Conservation (phyloP, 2,329 filamentous ascomycete species). For the Ophiognomonia clavigignenti-juglandacearum region DNA sequence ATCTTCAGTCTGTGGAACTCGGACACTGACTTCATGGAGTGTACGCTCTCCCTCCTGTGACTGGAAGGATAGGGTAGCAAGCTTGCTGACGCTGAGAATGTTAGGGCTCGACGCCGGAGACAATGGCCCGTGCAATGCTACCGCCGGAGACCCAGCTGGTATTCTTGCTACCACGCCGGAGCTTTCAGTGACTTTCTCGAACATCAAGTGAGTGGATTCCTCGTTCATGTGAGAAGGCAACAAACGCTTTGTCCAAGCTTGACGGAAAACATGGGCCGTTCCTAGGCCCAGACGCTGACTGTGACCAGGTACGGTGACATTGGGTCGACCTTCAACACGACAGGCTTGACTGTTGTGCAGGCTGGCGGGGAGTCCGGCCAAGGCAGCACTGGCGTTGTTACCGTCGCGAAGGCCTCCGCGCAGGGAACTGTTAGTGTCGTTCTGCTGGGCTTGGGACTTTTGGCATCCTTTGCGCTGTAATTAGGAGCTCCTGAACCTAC, state of each 20-base stretch:
- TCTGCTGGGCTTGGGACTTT: too few species aligned
- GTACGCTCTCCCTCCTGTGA: neutral
- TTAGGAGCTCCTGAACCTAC: too few species aligned
- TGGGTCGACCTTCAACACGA: neutral
- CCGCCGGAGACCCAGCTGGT: neutral
- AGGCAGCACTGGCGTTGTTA: too few species aligned
- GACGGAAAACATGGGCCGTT: too few species aligned
- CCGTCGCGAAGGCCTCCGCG: too few species aligned
- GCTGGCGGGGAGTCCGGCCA: too few species aligned
- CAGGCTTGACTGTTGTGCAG: too few species aligned
- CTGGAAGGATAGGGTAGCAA: neutral
- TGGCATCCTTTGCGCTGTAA: too few species aligned
- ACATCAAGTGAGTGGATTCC: neutral
- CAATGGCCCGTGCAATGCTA: neutral
- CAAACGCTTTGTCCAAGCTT: too few species aligned
- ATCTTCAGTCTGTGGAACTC: conserved; percentile 4
- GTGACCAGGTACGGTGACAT: neutral
- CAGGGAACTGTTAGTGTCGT: too few species aligned
- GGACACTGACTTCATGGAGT: neutral
- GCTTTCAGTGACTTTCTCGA: neutral
- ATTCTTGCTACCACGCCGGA: neutral
- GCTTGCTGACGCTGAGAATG: neutral
- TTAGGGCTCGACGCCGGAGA: neutral
- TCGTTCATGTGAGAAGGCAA: too few species aligned
- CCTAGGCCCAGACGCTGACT: too few species aligned